These are phyloP conservation scores for Entomortierella lignicola DNA, from an alignment of 192 early-diverging fungal genomes.

Conservation along the genomic window DNA sequence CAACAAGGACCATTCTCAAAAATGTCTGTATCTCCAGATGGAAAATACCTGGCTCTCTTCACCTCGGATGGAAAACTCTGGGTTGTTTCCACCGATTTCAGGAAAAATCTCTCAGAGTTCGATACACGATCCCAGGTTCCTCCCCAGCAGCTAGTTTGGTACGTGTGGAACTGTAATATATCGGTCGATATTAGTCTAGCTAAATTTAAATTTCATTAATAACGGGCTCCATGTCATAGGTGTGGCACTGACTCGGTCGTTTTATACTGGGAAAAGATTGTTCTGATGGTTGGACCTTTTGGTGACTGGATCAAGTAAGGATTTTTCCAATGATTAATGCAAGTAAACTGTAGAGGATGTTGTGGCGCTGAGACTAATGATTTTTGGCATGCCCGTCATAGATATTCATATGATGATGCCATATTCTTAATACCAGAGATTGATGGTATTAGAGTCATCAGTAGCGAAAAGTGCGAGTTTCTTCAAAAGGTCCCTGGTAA, in stretches of 20 bases:
- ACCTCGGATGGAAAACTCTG: constrained; percentile 81
- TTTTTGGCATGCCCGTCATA: constrained; percentile 5
- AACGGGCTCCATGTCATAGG: constrained; percentile 66
- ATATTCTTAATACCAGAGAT: constrained; percentile 90
- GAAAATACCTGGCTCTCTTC: constrained; percentile 91
- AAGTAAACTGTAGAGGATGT: background rate
- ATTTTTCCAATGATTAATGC: background rate
- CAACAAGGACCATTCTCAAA: constrained; percentile 89
- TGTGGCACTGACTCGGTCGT: constrained; percentile 97
- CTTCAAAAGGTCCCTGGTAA: constrained; percentile 88
- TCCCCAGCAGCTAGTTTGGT: constrained; percentile 86
- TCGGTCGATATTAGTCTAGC: too few species aligned
- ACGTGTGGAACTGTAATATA: too few species aligned
- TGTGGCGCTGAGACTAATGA: background rate
- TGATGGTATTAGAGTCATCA: constrained; percentile 93
- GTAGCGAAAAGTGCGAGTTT: constrained; percentile 84
- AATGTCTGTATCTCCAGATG: constrained; percentile 95
- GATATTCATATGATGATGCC: constrained; percentile 76
- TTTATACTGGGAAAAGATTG: constrained; percentile 83
- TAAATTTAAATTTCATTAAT: too few species aligned
- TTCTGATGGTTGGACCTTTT: constrained; percentile 93
- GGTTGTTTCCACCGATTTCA: constrained; percentile 96
- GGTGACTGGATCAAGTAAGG: constrained; percentile 86
- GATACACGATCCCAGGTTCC: constrained; percentile 69
- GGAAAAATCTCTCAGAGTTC: constrained; percentile 91